Evolutionary conservation across 805 yeast species (phyloP), one percentile per base, ranked within the genome.

Genomic region (Jamesozyma spencerorum): DNA sequence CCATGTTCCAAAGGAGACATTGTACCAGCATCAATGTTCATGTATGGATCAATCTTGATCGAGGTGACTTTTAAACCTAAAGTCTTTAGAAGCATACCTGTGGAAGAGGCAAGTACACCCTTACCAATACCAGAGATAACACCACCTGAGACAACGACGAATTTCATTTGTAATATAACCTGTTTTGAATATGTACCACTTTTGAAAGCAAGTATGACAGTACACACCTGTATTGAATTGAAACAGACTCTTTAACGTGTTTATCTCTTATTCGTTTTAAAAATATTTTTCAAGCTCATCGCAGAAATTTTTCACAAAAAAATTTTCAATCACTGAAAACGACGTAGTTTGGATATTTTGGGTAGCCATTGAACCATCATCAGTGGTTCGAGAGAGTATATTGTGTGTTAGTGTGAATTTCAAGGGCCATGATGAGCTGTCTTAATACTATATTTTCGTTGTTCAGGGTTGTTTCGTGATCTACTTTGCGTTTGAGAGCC

Each of bases 1-100:
- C 99, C 98, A 62, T 92, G 99, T 66, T 92, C 99, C 60, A 92
- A 71, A 18, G 99, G 99, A 32, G 96, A 85, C 99, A 92, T 92
- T 34, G 99, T 92, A 55, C 99, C 99, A 31, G 99, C 99, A 69
- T 92, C 99, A 53, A 92, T 86, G 69, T 92, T 92, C 94, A 92
- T 85, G 68, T 92, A 92, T 31, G 99, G 99, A 69, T 92, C 99
- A 57, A 92, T 92, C 66, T 92, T 92, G 70, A 92, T 90, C 13
- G 97, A 87, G 3, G 98, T 90, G 47, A 90, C 97, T 60, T 94
- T 81, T 57, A 84, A 74, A 46, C 99, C 99, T 44, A 85, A 69
- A 31, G 98, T 88, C 65, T 92, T 92, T 66, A 92, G 75, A 49
- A 92, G 65, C 67, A 92, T 78, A 46, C 99, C 99, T 27, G 97